Base-by-base conservation (phyloP, 805 yeast species). In the Citeromyces matritensis region DNA sequence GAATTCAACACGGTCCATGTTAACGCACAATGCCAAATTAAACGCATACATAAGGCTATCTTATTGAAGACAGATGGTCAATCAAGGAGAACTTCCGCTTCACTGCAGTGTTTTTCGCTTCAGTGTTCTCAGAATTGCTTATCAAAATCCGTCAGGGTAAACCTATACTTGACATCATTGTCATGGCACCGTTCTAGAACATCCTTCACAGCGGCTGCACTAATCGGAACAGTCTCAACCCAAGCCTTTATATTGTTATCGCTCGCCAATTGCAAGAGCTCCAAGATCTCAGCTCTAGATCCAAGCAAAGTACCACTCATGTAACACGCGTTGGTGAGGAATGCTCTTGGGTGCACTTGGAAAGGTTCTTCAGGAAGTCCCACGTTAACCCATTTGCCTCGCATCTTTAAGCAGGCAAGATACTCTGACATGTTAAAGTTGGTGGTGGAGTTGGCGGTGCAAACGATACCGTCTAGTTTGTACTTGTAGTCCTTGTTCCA, bases 191-290 rank as follows among this genome's bases (percentile, higher is more conserved):
- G 66, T 28, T 63, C 62, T 48, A 76, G 60, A 3, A 73, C 81
- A 40, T 63, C 55, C 24, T 63, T 58, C 32, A 70, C 69, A 42
- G 66, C 68, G 30, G 54, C 67, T 39, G 59, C 73, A 33, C 57
- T 51, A 39, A 75, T 60, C 19, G 70, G 68, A 31, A 77, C 55
- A 15, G 60, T 56, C 53, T 77, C 83, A 31, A 69, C 63, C 77
- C 80, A 73, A 14, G 82, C 73, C 35, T 56, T 59, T 43, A 77
- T 58, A 26, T 60, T 53, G 42, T 73, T 60, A 42, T 73, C 62
- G 13, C 66, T 69, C n/a, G 85, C 80, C 37, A 80, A 47, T 29
- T 72, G 58, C 41, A 81, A 60, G 72, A 81, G 66, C 40, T 73
- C 78, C 30, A 60, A 47, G 42, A 78, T 77, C 55, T 79, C 86